Base-by-base conservation (phyloP, 257 asterid species). In the Nicotiana paniculata region DNA sequence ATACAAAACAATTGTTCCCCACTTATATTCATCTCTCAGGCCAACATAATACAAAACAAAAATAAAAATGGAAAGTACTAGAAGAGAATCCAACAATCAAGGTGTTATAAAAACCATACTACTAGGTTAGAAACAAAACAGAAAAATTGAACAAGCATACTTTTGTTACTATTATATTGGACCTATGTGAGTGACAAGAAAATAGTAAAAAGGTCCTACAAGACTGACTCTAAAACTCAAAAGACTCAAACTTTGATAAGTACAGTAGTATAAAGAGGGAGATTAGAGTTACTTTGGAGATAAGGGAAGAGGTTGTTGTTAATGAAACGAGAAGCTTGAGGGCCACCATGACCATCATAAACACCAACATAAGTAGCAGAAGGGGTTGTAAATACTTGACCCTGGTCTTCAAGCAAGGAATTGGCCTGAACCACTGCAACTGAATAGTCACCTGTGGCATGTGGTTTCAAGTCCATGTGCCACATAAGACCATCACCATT, bases 341-440 rank as follows among this genome's bases (percentile, higher is more conserved):
- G 88, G 16, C 89, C 90, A 32, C 90, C 90, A 17, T 88, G 90
- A 79, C 90, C 90, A 82, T 88, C 89, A 75, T 88, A 88, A 84
- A 88, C 89, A 17, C 91, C 89, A 39, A 88, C 66, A 86, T 84
- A 88, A 54, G 91, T 88, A 74, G 87, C 86, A 30, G 85, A 54
- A 3, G 89, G 82, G 0, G 90, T 86, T 53, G 91, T 86, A 5
- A 86, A 78, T 74, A 88, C 90, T 72, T 86, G 89, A 75, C 80
- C 85, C 76, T 88, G 91, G 43, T 88, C 91, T 83, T 88, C 91
- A 46, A 88, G 85, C 21, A 79, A 57, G 15, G 91, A 83, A 81
- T 88, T 88, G 9, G 91, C 91, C 72, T 88, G 91, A 51, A 86
- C 89, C 32, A 85, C 91, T 30, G 90, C 89, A 10, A 88, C 85